Evolutionary conservation across 2,329 filamentous ascomycete genomes (phyloP), one percentile per base, ranked within the genome.

Genomic region (Graphilbum ipis-grandicollis): DNA sequence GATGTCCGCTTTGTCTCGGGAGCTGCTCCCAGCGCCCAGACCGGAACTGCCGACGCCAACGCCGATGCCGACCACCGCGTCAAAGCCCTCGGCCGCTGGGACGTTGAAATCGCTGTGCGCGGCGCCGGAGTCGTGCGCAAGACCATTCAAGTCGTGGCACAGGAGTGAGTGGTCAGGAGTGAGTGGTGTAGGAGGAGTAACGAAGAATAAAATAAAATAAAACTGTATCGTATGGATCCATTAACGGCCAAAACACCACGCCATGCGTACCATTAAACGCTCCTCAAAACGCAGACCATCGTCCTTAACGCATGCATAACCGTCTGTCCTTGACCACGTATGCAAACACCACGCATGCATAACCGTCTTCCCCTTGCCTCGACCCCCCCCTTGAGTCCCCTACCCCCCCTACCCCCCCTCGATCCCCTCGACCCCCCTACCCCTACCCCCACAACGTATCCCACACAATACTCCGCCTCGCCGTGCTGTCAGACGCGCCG

Each of bases 401-500:
- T 14, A 6, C 14, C 9, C 28, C n/a, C 28, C 18, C 22, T 29
- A 19, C 14, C 36, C 39, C 30, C 37, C 35, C 43, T 3, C 39
- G 35, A n/a, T n/a, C n/a, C n/a, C n/a, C n/a, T n/a, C n/a, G n/a
- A n/a, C 68, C 64, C 43, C 58, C 71, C 33, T 73, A 59, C 46
- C 76, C 71, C 19, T 75, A 49, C 43, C 61, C 71, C 71, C 72
- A 76, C 14, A 77, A 52, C 12, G 67, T 63, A 44, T 75, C 71
- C 70, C 71, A 78, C 9, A 75, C 60, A 4, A 74, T 56, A 21
- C 66, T 71, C 46, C 55, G 66, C 52, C 61, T 68, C n/a, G 51
- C 54, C 19, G 59, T 50, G 41, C 58, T 61, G 37, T n/a, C n/a
- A n/a, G 28, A 29, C 28, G n/a, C 28, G 28, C 8, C 14, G 14